A percentile compares a stretch with the other conserved stretches of the same genome.
Conservation (phyloP, 139 green algal genomes). For the Limnomonas spitsbergensis region DNA sequence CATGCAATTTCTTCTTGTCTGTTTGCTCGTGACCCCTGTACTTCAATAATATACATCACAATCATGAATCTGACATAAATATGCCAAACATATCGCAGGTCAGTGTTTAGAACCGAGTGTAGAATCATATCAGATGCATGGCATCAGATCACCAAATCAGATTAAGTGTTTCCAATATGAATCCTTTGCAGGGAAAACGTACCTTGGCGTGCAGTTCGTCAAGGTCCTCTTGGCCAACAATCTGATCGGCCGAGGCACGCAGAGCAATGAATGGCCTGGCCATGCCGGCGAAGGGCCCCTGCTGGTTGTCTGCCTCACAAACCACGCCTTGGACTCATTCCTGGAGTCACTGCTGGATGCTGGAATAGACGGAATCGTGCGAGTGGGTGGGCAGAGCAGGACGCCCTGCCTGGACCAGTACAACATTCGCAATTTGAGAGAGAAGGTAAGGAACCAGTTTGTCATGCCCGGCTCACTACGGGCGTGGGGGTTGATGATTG, state of each 20-base stretch:
- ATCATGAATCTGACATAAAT: no score
- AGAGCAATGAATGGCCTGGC: not conserved
- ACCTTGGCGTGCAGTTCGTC: constrained; percentile 56
- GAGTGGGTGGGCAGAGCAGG: constrained; percentile 35
- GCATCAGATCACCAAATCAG: no score
- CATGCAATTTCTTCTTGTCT: no score
- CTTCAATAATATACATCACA: no score
- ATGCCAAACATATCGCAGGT: no score
- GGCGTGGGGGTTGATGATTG: no score
- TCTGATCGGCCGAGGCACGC: not conserved
- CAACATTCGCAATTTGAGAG: not conserved
- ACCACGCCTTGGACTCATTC: constrained; percentile 74
- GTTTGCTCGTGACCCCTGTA: no score
- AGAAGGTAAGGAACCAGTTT: no score
- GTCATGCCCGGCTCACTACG: no score
- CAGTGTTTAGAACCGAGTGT: no score
- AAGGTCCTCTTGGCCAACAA: constrained; percentile 52
- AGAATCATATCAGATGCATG: no score
- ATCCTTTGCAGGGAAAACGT: constrained; percentile 66
- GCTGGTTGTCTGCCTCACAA: constrained; percentile 69
- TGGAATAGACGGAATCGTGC: constrained; percentile 48
- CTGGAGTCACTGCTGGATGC: constrained; percentile 54
- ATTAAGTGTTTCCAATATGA: no score
- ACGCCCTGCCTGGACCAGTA: not conserved
- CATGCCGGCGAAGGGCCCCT: constrained; percentile 55